phyloP scores from a whole-genome alignment of 371 early-diverging fungal genomes.

The Capillidium heterosporum region DNA sequence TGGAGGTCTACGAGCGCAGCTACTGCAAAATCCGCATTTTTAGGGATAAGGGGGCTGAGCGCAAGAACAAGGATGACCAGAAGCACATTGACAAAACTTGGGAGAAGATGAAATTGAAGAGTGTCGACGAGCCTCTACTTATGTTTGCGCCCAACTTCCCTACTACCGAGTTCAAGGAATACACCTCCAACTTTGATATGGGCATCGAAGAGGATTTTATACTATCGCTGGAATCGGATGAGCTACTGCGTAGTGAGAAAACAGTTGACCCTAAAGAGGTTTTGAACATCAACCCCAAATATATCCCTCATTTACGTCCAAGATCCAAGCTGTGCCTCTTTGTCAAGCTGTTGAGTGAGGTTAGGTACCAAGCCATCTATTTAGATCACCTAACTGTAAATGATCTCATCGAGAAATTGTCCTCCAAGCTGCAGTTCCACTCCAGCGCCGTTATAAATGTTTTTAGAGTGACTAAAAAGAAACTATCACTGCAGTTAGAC shows the following conservation, averaged over 20 bases:
- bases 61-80: slow-evolving; percentile 47
- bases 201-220: slow-evolving; percentile 15
- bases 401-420: slow-evolving; percentile 20
- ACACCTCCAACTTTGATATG: slow-evolving; percentile 12
- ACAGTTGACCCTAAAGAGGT: slow-evolving; percentile 10
- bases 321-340: slow-evolving; percentile 24
- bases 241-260: slow-evolving; percentile 3
- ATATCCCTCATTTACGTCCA: slow-evolving; percentile 15
- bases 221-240: slow-evolving; percentile 8
- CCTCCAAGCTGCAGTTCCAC: slow-evolving; percentile 21
- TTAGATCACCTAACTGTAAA: slow-evolving; percentile 22
- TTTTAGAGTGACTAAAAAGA: slow-evolving; percentile 18
- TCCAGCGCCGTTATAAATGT: slow-evolving; percentile 18
- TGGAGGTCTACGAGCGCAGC: slow-evolving; percentile 20
- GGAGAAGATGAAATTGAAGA: slow-evolving; percentile 28
- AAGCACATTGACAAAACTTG: slow-evolving; percentile 34
- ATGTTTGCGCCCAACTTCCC: slow-evolving; percentile 15
- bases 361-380: slow-evolving; percentile 28
- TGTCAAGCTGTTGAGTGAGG: slow-evolving; percentile 21
- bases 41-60: slow-evolving; percentile 51
- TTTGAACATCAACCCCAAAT: slow-evolving; percentile 17
- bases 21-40: slow-evolving; percentile 55
- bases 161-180: slow-evolving; percentile 16
- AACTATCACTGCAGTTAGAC: slow-evolving; percentile 21
- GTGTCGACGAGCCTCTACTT: slow-evolving; percentile 10